These are phyloP conservation scores for Rhizophagus sp. DNA, from an alignment of 192 early-diverging fungal species.

Conservation along the genomic window DNA sequence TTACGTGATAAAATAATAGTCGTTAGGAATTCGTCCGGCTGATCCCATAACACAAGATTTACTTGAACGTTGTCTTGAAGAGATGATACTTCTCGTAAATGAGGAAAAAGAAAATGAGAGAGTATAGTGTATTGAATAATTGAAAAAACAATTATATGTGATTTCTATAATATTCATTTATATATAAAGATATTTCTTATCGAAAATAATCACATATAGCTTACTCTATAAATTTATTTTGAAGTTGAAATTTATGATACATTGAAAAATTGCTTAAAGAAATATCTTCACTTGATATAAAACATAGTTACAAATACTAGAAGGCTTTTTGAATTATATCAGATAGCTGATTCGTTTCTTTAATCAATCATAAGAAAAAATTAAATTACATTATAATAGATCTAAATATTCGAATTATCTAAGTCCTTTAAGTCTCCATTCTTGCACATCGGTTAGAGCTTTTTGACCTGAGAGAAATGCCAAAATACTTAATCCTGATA, in stretches of 20 bases:
- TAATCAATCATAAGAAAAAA: background rate
- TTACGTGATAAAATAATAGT: background rate
- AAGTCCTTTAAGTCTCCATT: slow-evolving; percentile 25
- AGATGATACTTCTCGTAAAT: slow-evolving; percentile 3
- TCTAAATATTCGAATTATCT: background rate
- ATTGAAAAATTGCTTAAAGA: too few relatives aligned
- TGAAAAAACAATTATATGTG: background rate
- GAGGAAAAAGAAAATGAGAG: background rate
- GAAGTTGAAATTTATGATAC: too few relatives aligned
- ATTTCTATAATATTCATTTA: background rate
- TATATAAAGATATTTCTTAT: background rate
- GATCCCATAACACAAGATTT: slow-evolving; percentile 17
- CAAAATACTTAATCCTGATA: slow-evolving; percentile 34
- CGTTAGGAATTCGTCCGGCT: background rate
- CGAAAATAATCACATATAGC: too few relatives aligned
- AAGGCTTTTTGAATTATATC: too few relatives aligned
- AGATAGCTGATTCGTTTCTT: background rate
- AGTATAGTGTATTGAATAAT: background rate
- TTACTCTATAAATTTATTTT: background rate
- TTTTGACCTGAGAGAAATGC: slow-evolving; percentile 45
- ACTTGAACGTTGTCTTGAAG: background rate
- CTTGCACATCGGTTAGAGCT: slow-evolving; percentile 40
- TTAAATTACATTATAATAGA: background rate
- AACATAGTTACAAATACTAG: too few relatives aligned
- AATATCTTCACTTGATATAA: too few relatives aligned